Evolutionary conservation across 2,329 filamentous ascomycete species (phyloP).

Genomic region (Myotisia sp.): DNA sequence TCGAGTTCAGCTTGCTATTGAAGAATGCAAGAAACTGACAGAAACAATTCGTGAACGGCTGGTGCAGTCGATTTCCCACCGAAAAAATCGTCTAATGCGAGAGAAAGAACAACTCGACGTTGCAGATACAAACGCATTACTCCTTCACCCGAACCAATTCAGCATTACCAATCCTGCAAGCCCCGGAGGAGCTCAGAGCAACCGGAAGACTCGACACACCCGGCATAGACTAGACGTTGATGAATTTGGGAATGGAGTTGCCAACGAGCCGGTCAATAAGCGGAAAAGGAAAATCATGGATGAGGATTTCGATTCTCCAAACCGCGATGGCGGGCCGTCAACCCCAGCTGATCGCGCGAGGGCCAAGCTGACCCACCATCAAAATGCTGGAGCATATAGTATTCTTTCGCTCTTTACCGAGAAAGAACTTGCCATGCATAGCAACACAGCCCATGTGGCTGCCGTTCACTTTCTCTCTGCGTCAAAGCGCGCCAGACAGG

Average conservation of each 20-base stretch:
- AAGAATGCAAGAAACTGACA: conserved; percentile 47
- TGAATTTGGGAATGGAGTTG: conserved; percentile 35
- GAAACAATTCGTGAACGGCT: conserved; percentile 48
- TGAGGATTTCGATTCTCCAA: conserved; percentile 46
- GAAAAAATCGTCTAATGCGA: conserved; percentile 43
- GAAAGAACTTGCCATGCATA: conserved; percentile 49
- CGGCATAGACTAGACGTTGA: conserved; percentile 42
- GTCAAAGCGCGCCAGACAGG: conserved; percentile 33
- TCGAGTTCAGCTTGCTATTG: conserved; percentile 46
- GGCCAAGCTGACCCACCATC: conserved; percentile 40
- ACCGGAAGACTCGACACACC: conserved; percentile 49
- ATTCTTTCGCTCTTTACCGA: conserved; percentile 53
- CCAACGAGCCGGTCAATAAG: conserved; percentile 36
- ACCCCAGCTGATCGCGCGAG: conserved; percentile 41
- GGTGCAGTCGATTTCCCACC: conserved; percentile 43
- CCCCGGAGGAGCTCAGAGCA: conserved; percentile 45
- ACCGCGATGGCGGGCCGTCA: conserved; percentile 33
- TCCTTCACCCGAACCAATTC: conserved; percentile 52
- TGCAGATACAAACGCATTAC: conserved; percentile 50
- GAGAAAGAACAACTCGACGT: conserved; percentile 56
- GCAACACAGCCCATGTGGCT: conserved; percentile 46
- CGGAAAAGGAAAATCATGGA: conserved; percentile 47
- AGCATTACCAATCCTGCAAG: conserved; percentile 50
- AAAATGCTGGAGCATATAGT: conserved; percentile 45
- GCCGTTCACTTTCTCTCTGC: conserved; percentile 45